A percentile compares a stretch with the other conserved stretches of the same genome.
Evolutionary conservation across 2,329 filamentous ascomycete species (phyloP).

Genomic region (Ascochyta koolunga): DNA sequence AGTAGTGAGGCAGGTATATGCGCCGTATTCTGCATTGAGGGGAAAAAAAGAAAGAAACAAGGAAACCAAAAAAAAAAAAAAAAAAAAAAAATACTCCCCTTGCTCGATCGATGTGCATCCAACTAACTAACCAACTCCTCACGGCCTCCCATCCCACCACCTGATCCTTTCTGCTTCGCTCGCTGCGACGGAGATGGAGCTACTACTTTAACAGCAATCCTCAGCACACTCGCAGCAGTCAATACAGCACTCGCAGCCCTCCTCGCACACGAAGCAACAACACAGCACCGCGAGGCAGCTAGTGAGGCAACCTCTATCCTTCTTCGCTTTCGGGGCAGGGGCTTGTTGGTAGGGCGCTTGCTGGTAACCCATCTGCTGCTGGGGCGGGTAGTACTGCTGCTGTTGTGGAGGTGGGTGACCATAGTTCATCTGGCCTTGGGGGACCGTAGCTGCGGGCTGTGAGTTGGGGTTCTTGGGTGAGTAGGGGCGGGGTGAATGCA

Average conservation of each 20-base stretch:
- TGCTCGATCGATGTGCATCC: no score
- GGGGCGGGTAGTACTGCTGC: constrained; percentile 37
- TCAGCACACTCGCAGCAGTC: constrained; percentile 60
- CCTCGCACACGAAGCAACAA: constrained; percentile 69
- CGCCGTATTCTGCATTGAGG: no score
- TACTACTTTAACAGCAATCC: constrained; percentile 42
- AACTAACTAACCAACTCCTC: no score
- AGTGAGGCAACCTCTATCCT: constrained; percentile 44
- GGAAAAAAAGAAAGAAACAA: no score
- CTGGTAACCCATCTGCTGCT: constrained; percentile 47
- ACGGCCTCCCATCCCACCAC: no score
- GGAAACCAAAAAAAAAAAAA: no score
- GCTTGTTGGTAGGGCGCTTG: constrained; percentile 54
- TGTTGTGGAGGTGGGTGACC: constrained; percentile 15
- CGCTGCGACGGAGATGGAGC: no score
- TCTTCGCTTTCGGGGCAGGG: constrained; percentile 55
- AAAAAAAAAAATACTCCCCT: no score
- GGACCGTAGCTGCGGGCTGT: neutral
- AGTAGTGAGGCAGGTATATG: no score
- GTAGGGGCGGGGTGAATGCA: no score
- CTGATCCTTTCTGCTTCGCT: no score
- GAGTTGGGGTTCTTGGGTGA: neutral
- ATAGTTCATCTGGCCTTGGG: neutral
- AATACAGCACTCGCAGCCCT: constrained; percentile 68
- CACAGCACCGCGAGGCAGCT: constrained; percentile 53